Evolutionary conservation across 2,329 filamentous ascomycete genomes (phyloP), one percentile per base, ranked within the genome.

Genomic region (Aquanectria penicillioides): DNA sequence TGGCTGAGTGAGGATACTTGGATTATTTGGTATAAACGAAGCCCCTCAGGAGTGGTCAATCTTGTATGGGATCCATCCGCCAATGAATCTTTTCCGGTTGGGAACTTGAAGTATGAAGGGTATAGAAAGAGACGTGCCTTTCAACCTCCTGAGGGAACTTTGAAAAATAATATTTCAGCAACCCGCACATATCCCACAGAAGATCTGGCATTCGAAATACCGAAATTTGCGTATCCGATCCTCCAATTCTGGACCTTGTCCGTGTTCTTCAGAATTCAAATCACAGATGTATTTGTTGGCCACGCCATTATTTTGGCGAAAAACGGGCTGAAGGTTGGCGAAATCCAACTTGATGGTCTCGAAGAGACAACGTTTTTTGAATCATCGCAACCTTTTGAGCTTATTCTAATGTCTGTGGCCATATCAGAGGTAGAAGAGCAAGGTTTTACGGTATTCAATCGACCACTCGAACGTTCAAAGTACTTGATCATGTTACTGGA

Each of bases 221-320:
- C 12, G 1, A 9, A 34, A 0, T 52, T 47, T 1, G 11, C 38
- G 3, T 64, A 61, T 10, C 49, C 53, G 8, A 22, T 64, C 2
- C 28, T 64, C 2, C 57, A 64, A 15, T 63, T 64, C 46, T 63
- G 60, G 60, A 64, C 62, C 3, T 9, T 64, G 7, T 61, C 57
- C 0, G 8, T 41, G 5, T 53, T 52, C 2, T 63, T 51, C 28
- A 11, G 3, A 4, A 18, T 63, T 2, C 26, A 18, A 12, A 13
- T 46, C 4, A 38, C 59, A 10, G 17, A 44, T 22, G 46, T 34
- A 12, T 63, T 61, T 5, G 10, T 4, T 5, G 62, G 20, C 2
- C 26, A 9, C 0, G 36, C 11, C 4, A 2, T 23, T 4, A 33
- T 64, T 3, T 2, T 2, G 6, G 62, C 52, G 6, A 29, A 7